Conservation (phyloP, 1,284 basidiomycete genomes). For the Trametes sp. region DNA sequence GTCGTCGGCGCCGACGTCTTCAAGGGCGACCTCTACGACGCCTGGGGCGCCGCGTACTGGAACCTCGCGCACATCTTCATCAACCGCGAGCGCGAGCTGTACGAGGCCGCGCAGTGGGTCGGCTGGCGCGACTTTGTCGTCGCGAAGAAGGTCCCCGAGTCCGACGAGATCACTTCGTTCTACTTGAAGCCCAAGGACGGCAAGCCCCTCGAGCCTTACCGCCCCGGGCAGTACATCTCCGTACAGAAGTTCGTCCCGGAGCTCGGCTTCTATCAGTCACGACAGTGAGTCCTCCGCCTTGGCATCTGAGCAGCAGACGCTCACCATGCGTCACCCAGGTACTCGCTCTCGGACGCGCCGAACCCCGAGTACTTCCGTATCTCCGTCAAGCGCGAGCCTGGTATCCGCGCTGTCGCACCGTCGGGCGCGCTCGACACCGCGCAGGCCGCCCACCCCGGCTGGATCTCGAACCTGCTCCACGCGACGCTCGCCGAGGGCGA, state of each 20-base stretch:
- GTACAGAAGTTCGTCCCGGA: slow-evolving; percentile 19
- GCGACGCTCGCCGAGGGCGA: slow-evolving; percentile 34
- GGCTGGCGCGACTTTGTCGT: slow-evolving; percentile 39
- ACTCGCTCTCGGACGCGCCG: slow-evolving; percentile 37
- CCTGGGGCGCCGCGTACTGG: slow-evolving; percentile 39
- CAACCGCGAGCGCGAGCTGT: slow-evolving; percentile 36
- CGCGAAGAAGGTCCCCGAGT: slow-evolving; percentile 33
- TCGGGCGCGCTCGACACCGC: slow-evolving; percentile 17
- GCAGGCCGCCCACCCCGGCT: slow-evolving; percentile 32
- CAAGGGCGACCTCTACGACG: slow-evolving; percentile 33
- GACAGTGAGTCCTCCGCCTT: slow-evolving; percentile 29
- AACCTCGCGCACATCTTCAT: slow-evolving; percentile 38
- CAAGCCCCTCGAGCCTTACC: slow-evolving; percentile 29
- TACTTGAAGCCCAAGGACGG: slow-evolving; percentile 38
- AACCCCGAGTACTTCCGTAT: slow-evolving; percentile 36
- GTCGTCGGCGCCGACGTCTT: slow-evolving; percentile 35
- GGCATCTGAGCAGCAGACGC: background rate
- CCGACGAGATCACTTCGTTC: slow-evolving; percentile 38
- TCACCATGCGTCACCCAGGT: slow-evolving; percentile 8
- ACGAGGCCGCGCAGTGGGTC: slow-evolving; percentile 33
- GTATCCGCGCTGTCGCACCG: slow-evolving; percentile 9
- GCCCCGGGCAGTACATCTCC: slow-evolving; percentile 39
- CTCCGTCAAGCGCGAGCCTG: slow-evolving; percentile 37
- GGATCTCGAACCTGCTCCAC: slow-evolving; percentile 38
- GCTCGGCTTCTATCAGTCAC: slow-evolving; percentile 28